These are phyloP conservation scores for Cadophora sp. DNA, from an alignment of 2,329 filamentous ascomycete genomes.

Conservation along the genomic window DNA sequence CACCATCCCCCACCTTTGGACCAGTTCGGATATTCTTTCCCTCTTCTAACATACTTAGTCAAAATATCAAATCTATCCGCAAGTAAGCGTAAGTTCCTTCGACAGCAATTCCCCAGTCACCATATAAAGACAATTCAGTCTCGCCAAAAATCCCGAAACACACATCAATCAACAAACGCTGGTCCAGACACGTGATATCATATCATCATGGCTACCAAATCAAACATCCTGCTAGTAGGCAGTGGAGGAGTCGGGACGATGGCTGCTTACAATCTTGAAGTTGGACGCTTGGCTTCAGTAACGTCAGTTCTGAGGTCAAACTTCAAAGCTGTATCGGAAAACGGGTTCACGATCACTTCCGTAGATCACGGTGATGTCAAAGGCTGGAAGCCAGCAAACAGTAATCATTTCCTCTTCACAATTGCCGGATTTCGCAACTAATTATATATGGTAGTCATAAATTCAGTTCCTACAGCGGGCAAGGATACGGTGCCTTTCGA, in stretches of 20 bases:
- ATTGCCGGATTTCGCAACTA: not conserved
- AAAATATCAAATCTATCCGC: not conserved
- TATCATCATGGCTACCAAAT: slow-evolving; percentile 28
- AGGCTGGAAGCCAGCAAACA: slow-evolving; percentile 36
- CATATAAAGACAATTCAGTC: not conserved
- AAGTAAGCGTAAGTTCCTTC: not conserved
- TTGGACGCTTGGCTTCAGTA: slow-evolving; percentile 34
- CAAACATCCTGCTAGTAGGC: slow-evolving; percentile 38
- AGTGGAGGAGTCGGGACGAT: slow-evolving; percentile 41
- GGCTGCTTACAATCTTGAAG: slow-evolving; percentile 39
- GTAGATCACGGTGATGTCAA: slow-evolving; percentile 38
- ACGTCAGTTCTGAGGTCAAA: slow-evolving; percentile 40
- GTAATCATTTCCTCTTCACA: slow-evolving; percentile 20
- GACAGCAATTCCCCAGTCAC: not conserved
- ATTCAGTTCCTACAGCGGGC: slow-evolving; percentile 22
- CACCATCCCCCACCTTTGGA: slow-evolving; percentile 5
- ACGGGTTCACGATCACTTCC: slow-evolving; percentile 39
- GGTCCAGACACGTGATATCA: not conserved
- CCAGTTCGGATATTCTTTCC: not conserved
- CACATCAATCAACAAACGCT: not conserved
- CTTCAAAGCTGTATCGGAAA: slow-evolving; percentile 34
- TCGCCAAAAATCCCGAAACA: not conserved
- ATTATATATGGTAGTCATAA: slow-evolving; percentile 8
- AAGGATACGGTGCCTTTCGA: slow-evolving; percentile 31
- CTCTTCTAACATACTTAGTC: not conserved